These are phyloP conservation scores for Wickerhamiella kurtzmanii DNA, from an alignment of 805 yeast species.

Conservation along the genomic window DNA sequence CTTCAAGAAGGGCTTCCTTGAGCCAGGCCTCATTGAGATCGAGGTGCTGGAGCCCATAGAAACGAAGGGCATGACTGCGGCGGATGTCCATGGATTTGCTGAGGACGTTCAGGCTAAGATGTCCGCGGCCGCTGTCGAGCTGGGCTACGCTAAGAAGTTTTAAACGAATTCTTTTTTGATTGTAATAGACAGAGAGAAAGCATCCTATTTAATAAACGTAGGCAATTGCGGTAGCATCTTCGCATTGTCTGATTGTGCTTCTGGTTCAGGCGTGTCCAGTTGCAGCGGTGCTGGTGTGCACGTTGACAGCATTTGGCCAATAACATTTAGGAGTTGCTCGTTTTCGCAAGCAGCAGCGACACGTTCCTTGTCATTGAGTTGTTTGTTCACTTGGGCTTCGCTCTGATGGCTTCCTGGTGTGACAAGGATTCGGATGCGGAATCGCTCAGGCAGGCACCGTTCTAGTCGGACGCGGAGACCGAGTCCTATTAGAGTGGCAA, in stretches of 20 bases:
- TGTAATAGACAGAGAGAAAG: too few relatives aligned
- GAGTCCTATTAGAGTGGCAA: constrained; percentile 89
- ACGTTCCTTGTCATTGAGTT: constrained; percentile 90
- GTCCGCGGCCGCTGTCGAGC: constrained; percentile 27
- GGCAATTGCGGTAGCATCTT: not conserved
- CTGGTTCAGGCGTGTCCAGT: not conserved
- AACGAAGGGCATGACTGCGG: constrained; percentile 56
- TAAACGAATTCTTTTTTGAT: too few relatives aligned
- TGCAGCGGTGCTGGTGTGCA: constrained; percentile 30
- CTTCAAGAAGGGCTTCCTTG: constrained; percentile 48
- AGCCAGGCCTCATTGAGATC: constrained; percentile 58
- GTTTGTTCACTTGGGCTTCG: constrained; percentile 91
- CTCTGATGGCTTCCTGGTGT: constrained; percentile 93
- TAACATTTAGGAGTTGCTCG: constrained; percentile 79
- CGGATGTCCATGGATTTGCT: constrained; percentile 52
- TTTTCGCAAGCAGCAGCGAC: constrained; percentile 98
- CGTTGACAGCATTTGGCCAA: constrained; percentile 79
- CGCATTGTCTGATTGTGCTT: not conserved
- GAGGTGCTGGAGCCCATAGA: constrained; percentile 71
- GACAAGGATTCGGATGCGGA: constrained; percentile 61
- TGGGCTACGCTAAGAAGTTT: constrained; percentile 22
- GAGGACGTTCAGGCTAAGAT: constrained; percentile 45
- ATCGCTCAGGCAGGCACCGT: constrained; percentile 74
- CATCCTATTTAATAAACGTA: not conserved
- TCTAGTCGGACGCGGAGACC: constrained; percentile 89